Evolutionary conservation across 2,329 filamentous ascomycete species (phyloP).

Genomic region (Aspergillus chevalieri): DNA sequence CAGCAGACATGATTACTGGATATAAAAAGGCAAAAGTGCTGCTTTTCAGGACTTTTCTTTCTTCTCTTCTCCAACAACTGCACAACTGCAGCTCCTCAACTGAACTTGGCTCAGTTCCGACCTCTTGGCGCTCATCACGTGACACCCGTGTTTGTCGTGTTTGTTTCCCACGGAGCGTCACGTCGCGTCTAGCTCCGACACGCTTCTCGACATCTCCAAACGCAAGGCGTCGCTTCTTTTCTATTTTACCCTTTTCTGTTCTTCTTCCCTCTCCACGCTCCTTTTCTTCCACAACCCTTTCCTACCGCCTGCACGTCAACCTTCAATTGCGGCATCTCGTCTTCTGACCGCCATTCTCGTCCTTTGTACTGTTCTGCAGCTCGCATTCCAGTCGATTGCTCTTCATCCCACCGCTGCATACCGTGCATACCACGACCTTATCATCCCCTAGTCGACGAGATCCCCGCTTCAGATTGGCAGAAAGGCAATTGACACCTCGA

Average conservation of each 20-base stretch:
- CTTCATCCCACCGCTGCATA: background rate
- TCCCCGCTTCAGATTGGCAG: constrained; percentile 12
- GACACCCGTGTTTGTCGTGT: constrained; percentile 22
- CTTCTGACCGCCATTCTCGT: constrained; percentile 11
- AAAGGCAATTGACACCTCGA: background rate
- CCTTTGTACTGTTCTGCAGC: constrained; percentile 2
- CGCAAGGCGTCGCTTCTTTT: constrained; percentile 25
- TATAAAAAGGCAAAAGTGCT: constrained; percentile 22
- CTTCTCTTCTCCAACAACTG: background rate
- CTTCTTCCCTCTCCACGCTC: constrained; percentile 4
- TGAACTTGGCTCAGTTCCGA: constrained; percentile 4
- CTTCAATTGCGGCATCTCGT: constrained; percentile 1
- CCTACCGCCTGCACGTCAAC: background rate
- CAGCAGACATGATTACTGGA: constrained; percentile 49
- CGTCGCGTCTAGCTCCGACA: constrained; percentile 31
- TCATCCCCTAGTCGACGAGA: constrained; percentile 25
- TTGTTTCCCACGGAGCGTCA: constrained; percentile 21
- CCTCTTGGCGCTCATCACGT: constrained; percentile 11
- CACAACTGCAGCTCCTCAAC: constrained; percentile 7
- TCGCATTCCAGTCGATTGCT: background rate
- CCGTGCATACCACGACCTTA: constrained; percentile 19
- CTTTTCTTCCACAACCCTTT: constrained; percentile 5
- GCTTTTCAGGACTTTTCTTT: background rate
- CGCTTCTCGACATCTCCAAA: constrained; percentile 27
- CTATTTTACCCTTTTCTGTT: constrained; percentile 6